Evolutionary conservation across 2,329 filamentous ascomycete species (phyloP).

Genomic region (Coniochaeta sp.): DNA sequence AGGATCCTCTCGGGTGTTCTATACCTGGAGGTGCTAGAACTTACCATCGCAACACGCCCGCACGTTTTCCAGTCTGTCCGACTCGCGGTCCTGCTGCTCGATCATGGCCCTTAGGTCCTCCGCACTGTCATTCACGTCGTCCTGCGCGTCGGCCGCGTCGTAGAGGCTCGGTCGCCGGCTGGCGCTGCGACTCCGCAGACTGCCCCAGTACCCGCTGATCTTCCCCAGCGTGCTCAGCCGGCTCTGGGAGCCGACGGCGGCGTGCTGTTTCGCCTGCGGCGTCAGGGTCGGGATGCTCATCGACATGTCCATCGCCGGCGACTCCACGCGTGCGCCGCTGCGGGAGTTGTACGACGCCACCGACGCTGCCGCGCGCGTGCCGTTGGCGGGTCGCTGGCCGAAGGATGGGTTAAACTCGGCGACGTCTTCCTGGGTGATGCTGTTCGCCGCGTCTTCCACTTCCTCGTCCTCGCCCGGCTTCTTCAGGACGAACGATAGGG

Average conservation of each 20-base stretch:
- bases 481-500: conserved; percentile 83
- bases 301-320: conserved; percentile 43
- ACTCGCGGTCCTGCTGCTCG: conserved; percentile 68
- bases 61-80: conserved; percentile 85
- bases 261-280: conserved; percentile 27
- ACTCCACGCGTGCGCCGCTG: conserved; percentile 53
- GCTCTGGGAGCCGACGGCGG: conserved; percentile 11
- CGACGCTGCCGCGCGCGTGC: conserved; percentile 52
- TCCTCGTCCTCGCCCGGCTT: conserved; percentile 62
- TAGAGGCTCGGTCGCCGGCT: conserved; percentile 36
- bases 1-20: neutral
- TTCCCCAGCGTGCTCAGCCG: conserved; percentile 44
- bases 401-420: conserved; percentile 76
- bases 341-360: conserved; percentile 76
- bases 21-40: conserved; percentile 21
- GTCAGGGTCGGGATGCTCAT: conserved; percentile 51
- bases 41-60: conserved; percentile 95
- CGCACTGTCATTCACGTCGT: conserved; percentile 68
- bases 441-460: conserved; percentile 49
- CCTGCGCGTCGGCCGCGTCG: conserved; percentile 52
- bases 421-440: conserved; percentile 54
- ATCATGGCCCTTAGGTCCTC: conserved; percentile 78
- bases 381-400: conserved; percentile 34
- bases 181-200: conserved; percentile 43
- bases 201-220: conserved; percentile 42